Evolutionary conservation across 257 asterid genomes (phyloP), one percentile per base, ranked within the genome.

Genomic region (Ehretia macrophylla): DNA sequence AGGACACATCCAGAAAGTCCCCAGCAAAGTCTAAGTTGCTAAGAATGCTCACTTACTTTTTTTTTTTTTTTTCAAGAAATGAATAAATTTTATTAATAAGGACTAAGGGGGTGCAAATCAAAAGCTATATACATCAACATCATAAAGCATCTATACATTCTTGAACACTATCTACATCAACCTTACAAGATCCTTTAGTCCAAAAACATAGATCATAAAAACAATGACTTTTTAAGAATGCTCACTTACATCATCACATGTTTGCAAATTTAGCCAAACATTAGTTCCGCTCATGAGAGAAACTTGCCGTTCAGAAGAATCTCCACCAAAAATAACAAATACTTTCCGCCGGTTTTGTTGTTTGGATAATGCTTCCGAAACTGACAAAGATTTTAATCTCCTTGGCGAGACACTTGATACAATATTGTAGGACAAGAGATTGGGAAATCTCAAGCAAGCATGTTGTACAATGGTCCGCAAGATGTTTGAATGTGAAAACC

Each of bases 271-370:
- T 69, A 88, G 77, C 96, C 96, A 88, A 69, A 88, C 96, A 77
- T 88, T 88, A 42, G 96, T 85, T 82, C 97, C 97, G 65, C 97
- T 88, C 94, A 86, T 88, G 59, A 88, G 88, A 68, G 97, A 88
- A 75, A 88, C 97, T 76, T 88, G 97, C 55, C 97, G 76, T 64
- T 88, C 97, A 11, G 95, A 88, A 64, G 94, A 78, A 71, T 83
- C 83, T 63, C 97, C 97, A 60, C 97, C 97, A 64, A 88, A 86
- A 72, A 86, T 73, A 68, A 88, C 88, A 73, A 79, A 86, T 47
- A 80, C 93, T 74, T 86, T 88, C 57, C 23, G 69, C 39, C 52
- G 50, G 50, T 74, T 69, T 54, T 50, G 74, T 42, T 56, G 68
- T 53, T 70, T 61, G 1, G 65, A 66, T 35, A 65, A 66, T 51